These are phyloP conservation scores for Claviceps spartinae DNA, from an alignment of 2,329 filamentous ascomycete genomes.

Conservation along the genomic window DNA sequence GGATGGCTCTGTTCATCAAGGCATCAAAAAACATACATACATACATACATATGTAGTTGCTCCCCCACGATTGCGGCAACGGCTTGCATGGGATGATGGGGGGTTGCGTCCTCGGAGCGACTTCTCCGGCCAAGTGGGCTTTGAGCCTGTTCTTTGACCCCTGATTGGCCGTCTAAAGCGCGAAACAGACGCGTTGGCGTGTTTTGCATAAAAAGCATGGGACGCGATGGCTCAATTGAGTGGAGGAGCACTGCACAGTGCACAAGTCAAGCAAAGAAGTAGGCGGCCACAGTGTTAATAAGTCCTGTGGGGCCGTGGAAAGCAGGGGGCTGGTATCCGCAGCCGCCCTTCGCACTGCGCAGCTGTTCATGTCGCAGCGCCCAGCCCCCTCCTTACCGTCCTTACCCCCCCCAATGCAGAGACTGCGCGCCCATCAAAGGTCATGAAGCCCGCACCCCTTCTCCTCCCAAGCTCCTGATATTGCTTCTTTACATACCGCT, in stretches of 20 bases:
- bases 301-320: background rate
- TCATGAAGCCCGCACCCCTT: constrained; percentile 8
- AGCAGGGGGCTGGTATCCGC: constrained; percentile 9
- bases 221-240: background rate
- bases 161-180: background rate
- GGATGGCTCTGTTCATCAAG: background rate
- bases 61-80: too few species aligned
- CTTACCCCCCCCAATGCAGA: background rate
- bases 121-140: background rate
- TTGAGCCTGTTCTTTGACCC: background rate
- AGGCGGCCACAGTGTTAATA: background rate
- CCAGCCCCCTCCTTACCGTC: constrained; percentile 10
- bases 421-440: constrained; percentile 7
- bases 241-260: background rate
- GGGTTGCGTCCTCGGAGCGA: background rate
- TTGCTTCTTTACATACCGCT: constrained; percentile 1
- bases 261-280: background rate
- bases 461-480: constrained; percentile 8
- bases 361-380: background rate
- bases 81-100: background rate
- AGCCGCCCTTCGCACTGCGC: constrained; percentile 6
- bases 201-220: background rate
- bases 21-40: background rate
- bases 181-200: background rate
- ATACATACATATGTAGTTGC: too few species aligned